phyloP scores from a whole-genome alignment of 306 rosid genomes.

The Vachellia pachyceras region DNA sequence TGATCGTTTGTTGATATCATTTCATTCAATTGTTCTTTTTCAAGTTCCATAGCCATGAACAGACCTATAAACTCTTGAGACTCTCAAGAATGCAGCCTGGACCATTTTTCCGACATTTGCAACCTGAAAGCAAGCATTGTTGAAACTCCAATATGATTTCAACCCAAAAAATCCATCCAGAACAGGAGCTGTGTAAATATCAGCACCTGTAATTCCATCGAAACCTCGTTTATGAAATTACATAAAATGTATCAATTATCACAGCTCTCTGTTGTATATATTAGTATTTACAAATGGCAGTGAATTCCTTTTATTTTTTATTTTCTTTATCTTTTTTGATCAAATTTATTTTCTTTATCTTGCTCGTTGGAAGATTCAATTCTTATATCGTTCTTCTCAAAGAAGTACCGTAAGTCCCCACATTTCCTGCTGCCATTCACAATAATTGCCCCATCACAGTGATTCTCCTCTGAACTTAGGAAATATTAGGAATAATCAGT shows the following conservation, averaged over 20 bases:
- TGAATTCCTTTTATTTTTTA: neutral
- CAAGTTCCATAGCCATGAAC: neutral
- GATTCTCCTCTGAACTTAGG: neutral
- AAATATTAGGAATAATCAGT: neutral
- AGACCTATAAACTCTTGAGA: neutral
- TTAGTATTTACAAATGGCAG: neutral
- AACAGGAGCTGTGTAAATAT: neutral
- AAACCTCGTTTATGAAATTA: neutral
- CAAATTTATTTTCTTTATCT: neutral
- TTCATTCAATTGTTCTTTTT: constrained; percentile 2
- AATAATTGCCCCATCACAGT: neutral
- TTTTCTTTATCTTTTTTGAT: neutral
- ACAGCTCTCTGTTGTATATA: neutral
- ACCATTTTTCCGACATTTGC: neutral
- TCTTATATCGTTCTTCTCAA: neutral
- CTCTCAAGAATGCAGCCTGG: constrained; percentile 2
- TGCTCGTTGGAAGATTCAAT: neutral
- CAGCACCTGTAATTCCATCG: neutral
- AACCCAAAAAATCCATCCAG: neutral
- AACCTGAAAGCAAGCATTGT: neutral
- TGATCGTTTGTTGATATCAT: neutral
- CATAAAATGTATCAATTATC: neutral
- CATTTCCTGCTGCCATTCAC: neutral
- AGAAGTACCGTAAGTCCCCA: neutral
- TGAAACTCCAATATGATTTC: neutral